phyloP scores from a whole-genome alignment of 2,329 filamentous ascomycete genomes.

The Monosporascus sp. region DNA sequence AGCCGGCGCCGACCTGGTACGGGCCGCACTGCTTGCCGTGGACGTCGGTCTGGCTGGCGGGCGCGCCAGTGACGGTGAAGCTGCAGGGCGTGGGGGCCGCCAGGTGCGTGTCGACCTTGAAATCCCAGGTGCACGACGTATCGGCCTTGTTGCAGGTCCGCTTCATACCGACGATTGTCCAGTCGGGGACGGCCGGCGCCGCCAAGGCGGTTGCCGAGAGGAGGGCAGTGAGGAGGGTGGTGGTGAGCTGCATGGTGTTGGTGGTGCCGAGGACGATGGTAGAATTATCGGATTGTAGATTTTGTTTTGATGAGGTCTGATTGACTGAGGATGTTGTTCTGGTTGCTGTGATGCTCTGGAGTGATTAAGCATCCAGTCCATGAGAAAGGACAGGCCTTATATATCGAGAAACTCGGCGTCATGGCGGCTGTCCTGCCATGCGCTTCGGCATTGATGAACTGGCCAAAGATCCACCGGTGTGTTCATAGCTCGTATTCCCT shows the following conservation, averaged over 20 bases:
- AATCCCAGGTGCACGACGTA: slow-evolving; percentile 36
- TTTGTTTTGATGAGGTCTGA: too few relatives aligned
- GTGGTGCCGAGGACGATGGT: not conserved
- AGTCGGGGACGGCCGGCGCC: slow-evolving; percentile 25
- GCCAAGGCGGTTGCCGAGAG: slow-evolving; percentile 20
- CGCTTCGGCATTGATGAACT: not conserved
- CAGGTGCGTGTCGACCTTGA: slow-evolving; percentile 32
- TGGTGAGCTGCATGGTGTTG: slow-evolving; percentile 31
- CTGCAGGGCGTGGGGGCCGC: slow-evolving; percentile 28
- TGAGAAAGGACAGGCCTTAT: too few relatives aligned
- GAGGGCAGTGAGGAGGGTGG: slow-evolving; percentile 20
- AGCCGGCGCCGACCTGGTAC: slow-evolving; percentile 48
- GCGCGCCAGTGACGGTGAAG: slow-evolving; percentile 29
- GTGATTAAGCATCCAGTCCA: too few relatives aligned
- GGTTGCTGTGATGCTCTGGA: not conserved
- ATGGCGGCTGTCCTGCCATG: too few relatives aligned
- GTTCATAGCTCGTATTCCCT: not conserved
- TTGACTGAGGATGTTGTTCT: not conserved
- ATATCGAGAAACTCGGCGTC: too few relatives aligned
- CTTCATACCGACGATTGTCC: slow-evolving; percentile 33
- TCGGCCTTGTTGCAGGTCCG: slow-evolving; percentile 33
- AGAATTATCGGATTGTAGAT: not conserved
- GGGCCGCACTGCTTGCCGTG: slow-evolving; percentile 37
- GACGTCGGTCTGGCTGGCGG: slow-evolving; percentile 32
- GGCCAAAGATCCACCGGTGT: not conserved